phyloP scores from a whole-genome alignment of 1,139 yeast species.

The Kurtzmaniella quercitrusa region DNA sequence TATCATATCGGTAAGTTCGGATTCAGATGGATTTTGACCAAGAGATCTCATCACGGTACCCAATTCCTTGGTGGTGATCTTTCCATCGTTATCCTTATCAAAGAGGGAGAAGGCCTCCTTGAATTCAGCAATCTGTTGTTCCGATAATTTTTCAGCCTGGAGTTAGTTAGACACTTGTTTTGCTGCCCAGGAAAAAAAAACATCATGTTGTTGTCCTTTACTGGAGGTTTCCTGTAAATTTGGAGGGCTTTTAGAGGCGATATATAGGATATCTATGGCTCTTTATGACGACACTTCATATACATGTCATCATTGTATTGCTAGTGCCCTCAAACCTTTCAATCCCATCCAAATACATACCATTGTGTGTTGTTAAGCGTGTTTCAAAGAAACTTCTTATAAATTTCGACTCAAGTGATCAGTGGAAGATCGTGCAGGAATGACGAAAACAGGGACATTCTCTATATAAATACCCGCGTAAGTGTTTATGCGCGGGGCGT shows the following conservation, averaged over 20 bases:
- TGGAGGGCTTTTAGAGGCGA: too few species aligned
- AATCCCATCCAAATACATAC: neutral
- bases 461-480: neutral
- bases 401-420: neutral
- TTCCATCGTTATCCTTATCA: conserved; percentile 94
- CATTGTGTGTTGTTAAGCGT: neutral
- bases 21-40: conserved; percentile 95
- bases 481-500: neutral
- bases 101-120: conserved; percentile 96
- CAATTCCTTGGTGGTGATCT: conserved; percentile 90
- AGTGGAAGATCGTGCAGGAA: neutral
- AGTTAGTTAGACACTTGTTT: conserved; percentile 1
- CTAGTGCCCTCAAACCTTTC: neutral
- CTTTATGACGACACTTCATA: too few species aligned
- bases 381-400: neutral
- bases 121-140: conserved; percentile 94
- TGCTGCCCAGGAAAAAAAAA: too few species aligned
- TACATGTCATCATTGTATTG: too few species aligned
- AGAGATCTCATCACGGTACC: conserved; percentile 98
- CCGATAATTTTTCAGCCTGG: conserved; percentile 85
- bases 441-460: neutral
- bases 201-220: neutral
- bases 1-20: conserved; percentile 93
- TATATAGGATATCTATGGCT: too few species aligned
- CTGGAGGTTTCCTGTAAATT: too few species aligned